Evolutionary conservation across 306 rosid genomes (phyloP).

Genomic region (Cicer bijugum): DNA sequence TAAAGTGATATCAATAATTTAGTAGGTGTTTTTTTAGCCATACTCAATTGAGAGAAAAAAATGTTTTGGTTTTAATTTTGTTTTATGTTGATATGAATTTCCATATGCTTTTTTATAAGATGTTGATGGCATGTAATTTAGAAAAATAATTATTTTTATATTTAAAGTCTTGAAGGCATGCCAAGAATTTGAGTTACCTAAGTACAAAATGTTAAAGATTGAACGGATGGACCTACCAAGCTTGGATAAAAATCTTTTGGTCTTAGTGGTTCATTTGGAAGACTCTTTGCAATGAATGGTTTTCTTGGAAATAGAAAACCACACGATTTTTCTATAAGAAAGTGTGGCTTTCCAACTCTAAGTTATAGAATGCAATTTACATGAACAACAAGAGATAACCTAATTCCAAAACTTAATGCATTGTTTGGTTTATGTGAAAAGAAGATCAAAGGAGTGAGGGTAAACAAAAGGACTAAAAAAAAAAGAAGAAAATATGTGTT

Average conservation of each 20-base stretch:
- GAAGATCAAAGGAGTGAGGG: neutral
- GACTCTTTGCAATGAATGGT: conserved; percentile 2
- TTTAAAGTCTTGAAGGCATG: conserved; percentile 36
- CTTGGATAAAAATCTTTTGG: conserved; percentile 19
- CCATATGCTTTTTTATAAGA: conserved; percentile 49
- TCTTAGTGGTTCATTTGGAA: conserved; percentile 24
- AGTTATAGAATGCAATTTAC: conserved; percentile 46
- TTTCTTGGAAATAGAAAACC: conserved; percentile 20
- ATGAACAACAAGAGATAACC: conserved; percentile 50
- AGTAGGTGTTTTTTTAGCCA: conserved; percentile 42
- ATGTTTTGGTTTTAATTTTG: conserved; percentile 8
- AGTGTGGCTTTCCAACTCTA: conserved; percentile 33
- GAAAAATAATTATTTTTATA: conserved; percentile 27
- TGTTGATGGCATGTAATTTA: conserved; percentile 5
- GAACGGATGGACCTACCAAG: conserved; percentile 42
- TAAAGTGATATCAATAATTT: conserved; percentile 26
- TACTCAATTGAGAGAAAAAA: neutral
- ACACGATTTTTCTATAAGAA: conserved; percentile 14
- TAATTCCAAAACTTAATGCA: conserved; percentile 32
- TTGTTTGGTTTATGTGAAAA: neutral
- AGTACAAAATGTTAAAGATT: conserved; percentile 35
- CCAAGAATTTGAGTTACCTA: conserved; percentile 53
- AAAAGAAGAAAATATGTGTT: neutral
- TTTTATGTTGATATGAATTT: conserved; percentile 26
- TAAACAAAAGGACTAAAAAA: neutral